phyloP scores from a whole-genome alignment of 768 basidiomycete species.

The Tylopilus felleus region DNA sequence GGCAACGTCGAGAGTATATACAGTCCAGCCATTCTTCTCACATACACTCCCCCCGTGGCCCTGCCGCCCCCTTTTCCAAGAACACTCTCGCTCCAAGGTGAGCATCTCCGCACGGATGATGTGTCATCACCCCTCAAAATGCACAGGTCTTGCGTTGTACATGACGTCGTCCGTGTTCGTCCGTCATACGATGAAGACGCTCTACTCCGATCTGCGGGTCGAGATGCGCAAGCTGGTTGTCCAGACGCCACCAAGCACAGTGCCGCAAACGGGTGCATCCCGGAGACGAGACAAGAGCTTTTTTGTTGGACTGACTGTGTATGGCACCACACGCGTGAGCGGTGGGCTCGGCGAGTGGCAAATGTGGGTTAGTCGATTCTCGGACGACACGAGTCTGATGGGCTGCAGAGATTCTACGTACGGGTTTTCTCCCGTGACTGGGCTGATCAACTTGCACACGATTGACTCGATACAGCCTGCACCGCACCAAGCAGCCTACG shows the following conservation, averaged over 20 bases:
- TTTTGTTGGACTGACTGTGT: constrained; percentile 50
- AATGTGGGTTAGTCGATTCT: constrained; percentile 44
- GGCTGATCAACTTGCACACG: constrained; percentile 59
- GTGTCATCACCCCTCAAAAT: background rate
- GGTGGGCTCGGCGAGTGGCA: constrained; percentile 66
- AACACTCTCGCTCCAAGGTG: constrained; percentile 70
- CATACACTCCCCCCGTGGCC: constrained; percentile 64
- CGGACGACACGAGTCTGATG: background rate
- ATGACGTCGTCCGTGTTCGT: constrained; percentile 66
- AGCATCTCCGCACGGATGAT: constrained; percentile 3
- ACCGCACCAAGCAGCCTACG: constrained; percentile 68
- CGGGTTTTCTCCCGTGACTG: constrained; percentile 63
- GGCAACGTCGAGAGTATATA: constrained; percentile 49
- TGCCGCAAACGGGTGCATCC: background rate
- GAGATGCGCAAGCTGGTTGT: constrained; percentile 48
- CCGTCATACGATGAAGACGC: constrained; percentile 69
- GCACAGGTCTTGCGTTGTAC: constrained; percentile 66
- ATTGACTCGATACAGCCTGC: constrained; percentile 78
- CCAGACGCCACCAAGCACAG: constrained; percentile 9
- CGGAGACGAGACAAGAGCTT: constrained; percentile 54
- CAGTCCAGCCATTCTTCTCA: constrained; percentile 57
- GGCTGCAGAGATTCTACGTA: constrained; percentile 63
- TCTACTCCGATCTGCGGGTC: constrained; percentile 65
- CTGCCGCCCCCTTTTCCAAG: constrained; percentile 69
- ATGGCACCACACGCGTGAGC: constrained; percentile 61